A percentile compares a stretch with the other conserved stretches of the same genome.
Evolutionary conservation across 495 filamentous ascomycete species (phyloP).

Genomic region (Margaritispora aquatica): DNA sequence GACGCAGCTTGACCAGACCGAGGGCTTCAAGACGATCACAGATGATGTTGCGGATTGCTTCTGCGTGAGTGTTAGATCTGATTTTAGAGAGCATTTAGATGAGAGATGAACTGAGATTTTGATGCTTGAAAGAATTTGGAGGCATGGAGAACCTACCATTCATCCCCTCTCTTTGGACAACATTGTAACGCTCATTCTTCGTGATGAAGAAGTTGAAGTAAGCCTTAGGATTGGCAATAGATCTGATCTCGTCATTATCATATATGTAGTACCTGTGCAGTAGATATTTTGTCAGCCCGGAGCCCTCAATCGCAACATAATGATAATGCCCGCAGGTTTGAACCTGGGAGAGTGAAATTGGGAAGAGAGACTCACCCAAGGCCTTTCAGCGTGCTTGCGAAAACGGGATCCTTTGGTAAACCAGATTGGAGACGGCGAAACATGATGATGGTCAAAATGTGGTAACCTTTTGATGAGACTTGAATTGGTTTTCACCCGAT

Average conservation of each 20-base stretch:
- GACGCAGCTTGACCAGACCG: slow-evolving; percentile 47
- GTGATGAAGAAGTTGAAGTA: slow-evolving; percentile 69
- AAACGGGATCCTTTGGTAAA: slow-evolving; percentile 66
- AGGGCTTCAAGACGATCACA: slow-evolving; percentile 49
- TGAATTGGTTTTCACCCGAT: neutral
- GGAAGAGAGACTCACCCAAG: slow-evolving; percentile 64
- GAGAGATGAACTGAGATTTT: no score
- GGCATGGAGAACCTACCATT: slow-evolving; percentile 43
- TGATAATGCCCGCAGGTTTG: no score
- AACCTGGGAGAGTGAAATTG: no score
- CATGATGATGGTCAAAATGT: slow-evolving; percentile 39
- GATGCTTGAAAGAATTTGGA: neutral
- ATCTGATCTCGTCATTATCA: slow-evolving; percentile 59
- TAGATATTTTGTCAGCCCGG: no score
- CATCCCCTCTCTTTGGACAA: slow-evolving; percentile 61
- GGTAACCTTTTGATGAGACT: neutral
- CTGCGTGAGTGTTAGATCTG: slow-evolving; percentile 33
- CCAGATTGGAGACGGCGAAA: slow-evolving; percentile 55
- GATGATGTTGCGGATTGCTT: slow-evolving; percentile 55
- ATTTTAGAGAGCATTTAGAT: neutral
- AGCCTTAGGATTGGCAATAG: slow-evolving; percentile 53
- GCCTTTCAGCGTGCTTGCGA: slow-evolving; percentile 51
- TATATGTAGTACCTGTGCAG: slow-evolving; percentile 61
- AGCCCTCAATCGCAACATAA: no score
- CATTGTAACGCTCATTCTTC: slow-evolving; percentile 66